Evolutionary conservation across 1,284 basidiomycete species (phyloP), one percentile per base, ranked within the genome.

Genomic region (Coniferiporia sulphurascens): DNA sequence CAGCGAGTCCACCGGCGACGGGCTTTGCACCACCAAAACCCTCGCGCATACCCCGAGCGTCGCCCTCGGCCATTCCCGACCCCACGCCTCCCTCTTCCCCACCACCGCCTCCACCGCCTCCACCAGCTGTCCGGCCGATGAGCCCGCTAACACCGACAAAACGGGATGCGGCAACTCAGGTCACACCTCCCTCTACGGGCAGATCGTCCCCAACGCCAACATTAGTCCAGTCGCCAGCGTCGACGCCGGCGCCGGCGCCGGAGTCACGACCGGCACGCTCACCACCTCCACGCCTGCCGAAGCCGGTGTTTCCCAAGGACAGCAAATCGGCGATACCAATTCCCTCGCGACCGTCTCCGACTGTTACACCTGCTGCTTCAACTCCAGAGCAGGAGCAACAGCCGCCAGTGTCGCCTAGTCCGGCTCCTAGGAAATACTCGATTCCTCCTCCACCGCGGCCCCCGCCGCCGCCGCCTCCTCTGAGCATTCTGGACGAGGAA

Each of bases 401-500:
- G 32, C 51, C 53, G 8, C 21, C 52, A 15, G 27, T 27, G 5
- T 43, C 41, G n/a, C 10, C 10, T 13, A n/a, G 41, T 7, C 41
- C n/a, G 41, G 44, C 56, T 48, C 7, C 51, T 34, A 64, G 61
- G 53, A 62, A 65, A 27, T 19, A 49, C 12, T 65, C 65, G 10
- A 45, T 65, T 8, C 64, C 63, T 43, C 65, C 66, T 13, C 41
- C 66, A 17, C 41, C 66, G 21, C 64, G 59, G 21, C 57, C 52
- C 9, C 63, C 65, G 34, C 45, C 64, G 19, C 59, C 55, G 15
- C 59, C 55, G 17, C 55, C 59, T 27, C 27, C 27, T 27, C 27
- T 27, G 5, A 27, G 27, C 27, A 27, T 27, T 27, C 27, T 27
- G 27, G 27, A 27, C 27, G 27, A 27, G 27, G 27, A 27, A 27